A percentile compares a stretch with the other conserved stretches of the same genome.
phyloP scores from a whole-genome alignment of 169 alveolate genomes.

The Plasmodium chabaudi region DNA sequence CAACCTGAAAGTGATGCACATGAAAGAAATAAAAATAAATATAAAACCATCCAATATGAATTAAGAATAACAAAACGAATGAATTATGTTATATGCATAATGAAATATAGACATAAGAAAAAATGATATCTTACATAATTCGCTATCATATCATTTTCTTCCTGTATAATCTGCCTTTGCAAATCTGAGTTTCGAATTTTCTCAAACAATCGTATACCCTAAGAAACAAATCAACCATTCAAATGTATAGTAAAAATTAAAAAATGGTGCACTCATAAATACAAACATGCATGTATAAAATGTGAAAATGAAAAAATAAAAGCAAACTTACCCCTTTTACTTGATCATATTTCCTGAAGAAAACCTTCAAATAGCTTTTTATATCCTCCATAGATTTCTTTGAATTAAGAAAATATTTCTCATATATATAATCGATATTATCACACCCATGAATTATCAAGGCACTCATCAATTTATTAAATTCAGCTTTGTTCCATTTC shows the following conservation, averaged over 20 bases:
- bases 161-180: constrained; percentile 54
- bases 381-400: constrained; percentile 60
- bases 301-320: background rate
- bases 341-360: constrained; percentile 38
- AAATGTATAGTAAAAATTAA: background rate
- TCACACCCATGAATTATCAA: constrained; percentile 42
- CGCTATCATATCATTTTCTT: constrained; percentile 50
- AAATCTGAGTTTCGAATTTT: constrained; percentile 45
- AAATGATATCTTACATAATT: constrained; percentile 17
- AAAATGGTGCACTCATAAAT: background rate
- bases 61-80: background rate
- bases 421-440: constrained; percentile 38
- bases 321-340: constrained; percentile 47
- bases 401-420: constrained; percentile 50
- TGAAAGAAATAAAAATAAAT: background rate
- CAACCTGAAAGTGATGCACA: constrained; percentile 4
- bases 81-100: background rate
- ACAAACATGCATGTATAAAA: too few relatives aligned
- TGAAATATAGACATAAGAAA: background rate
- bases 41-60: background rate
- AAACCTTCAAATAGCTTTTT: constrained; percentile 37
- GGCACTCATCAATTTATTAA: constrained; percentile 54
- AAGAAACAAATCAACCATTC: background rate
- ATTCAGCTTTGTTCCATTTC: constrained; percentile 65
- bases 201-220: constrained; percentile 55